phyloP scores from a whole-genome alignment of 163 green algal genomes.

The Trebouxiophyceae sp. region DNA sequence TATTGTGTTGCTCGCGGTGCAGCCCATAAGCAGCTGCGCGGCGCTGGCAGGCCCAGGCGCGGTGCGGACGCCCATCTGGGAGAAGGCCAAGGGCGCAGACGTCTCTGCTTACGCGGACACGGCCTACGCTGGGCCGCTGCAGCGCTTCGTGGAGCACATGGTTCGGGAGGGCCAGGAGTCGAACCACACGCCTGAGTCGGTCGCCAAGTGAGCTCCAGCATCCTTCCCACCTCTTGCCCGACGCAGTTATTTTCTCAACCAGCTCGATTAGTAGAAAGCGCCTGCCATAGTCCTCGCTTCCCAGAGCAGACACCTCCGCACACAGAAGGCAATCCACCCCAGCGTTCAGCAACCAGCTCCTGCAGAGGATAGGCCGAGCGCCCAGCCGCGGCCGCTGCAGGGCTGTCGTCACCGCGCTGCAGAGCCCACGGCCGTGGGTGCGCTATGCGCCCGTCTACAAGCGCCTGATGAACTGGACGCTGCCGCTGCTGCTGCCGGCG shows the following conservation, averaged over 20 bases:
- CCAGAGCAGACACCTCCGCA: too few species aligned
- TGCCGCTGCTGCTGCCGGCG: conserved; percentile 4
- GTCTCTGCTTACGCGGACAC: not conserved
- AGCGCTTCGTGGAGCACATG: not conserved
- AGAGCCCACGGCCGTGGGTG: not conserved
- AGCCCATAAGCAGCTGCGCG: not conserved
- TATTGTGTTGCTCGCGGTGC: too few species aligned
- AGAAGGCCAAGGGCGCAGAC: conserved; percentile 6
- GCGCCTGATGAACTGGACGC: not conserved
- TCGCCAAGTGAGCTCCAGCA: too few species aligned
- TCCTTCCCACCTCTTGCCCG: too few species aligned
- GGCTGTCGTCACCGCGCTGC: too few species aligned
- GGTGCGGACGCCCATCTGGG: conserved; percentile 8
- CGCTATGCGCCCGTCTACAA: conserved; percentile 6
- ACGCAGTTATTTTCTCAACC: too few species aligned
- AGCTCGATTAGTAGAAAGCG: too few species aligned
- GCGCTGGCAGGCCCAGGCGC: conserved; percentile 1
- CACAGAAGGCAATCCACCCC: too few species aligned
- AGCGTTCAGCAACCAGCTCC: too few species aligned
- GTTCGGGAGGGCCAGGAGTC: not conserved
- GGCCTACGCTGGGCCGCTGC: not conserved
- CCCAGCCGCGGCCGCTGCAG: too few species aligned
- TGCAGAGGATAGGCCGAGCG: too few species aligned
- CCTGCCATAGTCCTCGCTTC: too few species aligned
- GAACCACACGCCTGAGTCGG: conserved; percentile 3